These are phyloP conservation scores for Solanum okadae DNA, from an alignment of 257 asterid genomes.

Conservation along the genomic window DNA sequence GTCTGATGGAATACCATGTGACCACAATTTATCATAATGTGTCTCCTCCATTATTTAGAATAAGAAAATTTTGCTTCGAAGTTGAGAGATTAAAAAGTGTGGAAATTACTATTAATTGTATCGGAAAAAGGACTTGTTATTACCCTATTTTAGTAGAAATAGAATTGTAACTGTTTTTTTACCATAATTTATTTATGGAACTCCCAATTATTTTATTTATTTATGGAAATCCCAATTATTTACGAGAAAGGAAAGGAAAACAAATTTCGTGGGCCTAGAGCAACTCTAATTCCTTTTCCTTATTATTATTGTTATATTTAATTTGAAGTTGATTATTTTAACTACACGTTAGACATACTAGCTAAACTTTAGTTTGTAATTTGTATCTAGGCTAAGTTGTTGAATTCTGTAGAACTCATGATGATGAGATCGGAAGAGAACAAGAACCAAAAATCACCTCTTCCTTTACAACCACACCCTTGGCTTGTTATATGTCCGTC, in stretches of 20 bases:
- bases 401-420: no score
- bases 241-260: background rate
- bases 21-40: background rate
- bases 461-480: no score
- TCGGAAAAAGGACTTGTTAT: background rate
- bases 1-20: background rate
- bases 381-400: no score
- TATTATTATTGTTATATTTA: no score
- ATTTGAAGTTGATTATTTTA: no score
- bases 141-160: background rate
- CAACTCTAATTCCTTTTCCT: background rate
- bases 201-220: no score
- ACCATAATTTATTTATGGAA: background rate
- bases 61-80: no score
- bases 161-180: background rate
- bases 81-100: background rate
- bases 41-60: background rate
- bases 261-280: background rate
- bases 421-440: background rate
- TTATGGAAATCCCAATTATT: background rate
- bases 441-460: background rate
- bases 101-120: no score
- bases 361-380: no score
- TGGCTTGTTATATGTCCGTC: no score
- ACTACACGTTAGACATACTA: no score